Conservation (phyloP, 768 basidiomycete genomes). For the Exsudoporus frostii region DNA sequence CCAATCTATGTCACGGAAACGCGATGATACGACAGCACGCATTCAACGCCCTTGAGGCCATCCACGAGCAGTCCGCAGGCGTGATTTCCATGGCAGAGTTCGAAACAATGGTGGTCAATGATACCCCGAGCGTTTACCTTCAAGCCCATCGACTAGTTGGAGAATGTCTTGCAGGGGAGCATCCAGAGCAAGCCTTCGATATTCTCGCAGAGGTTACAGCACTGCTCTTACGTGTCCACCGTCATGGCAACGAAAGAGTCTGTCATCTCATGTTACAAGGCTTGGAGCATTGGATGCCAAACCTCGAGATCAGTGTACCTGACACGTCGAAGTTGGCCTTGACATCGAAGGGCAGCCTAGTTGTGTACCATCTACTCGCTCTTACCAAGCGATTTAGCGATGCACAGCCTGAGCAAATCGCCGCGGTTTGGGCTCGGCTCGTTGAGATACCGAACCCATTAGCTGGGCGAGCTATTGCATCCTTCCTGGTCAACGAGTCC, state of each 20-base stretch:
- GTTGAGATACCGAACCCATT: slow-evolving; percentile 67
- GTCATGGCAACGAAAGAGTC: slow-evolving; percentile 45
- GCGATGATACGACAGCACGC: slow-evolving; percentile 66
- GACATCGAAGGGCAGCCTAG: slow-evolving; percentile 50
- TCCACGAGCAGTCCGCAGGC: slow-evolving; percentile 67
- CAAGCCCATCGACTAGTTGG: slow-evolving; percentile 77
- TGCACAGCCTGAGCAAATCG: slow-evolving; percentile 75
- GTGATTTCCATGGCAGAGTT: slow-evolving; percentile 67
- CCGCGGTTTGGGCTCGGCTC: slow-evolving; percentile 74
- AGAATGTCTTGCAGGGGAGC: slow-evolving; percentile 75
- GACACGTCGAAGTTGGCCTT: slow-evolving; percentile 36
- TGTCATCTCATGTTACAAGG: slow-evolving; percentile 69
- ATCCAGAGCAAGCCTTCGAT: slow-evolving; percentile 57
- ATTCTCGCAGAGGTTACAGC: slow-evolving; percentile 70
- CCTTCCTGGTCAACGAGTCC: slow-evolving; percentile 85
- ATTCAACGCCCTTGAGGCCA: slow-evolving; percentile 70
- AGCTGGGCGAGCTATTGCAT: slow-evolving; percentile 76
- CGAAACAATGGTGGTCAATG: slow-evolving; percentile 69
- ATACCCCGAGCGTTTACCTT: slow-evolving; percentile 72
- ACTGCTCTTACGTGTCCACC: slow-evolving; percentile 65
- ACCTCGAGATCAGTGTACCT: slow-evolving; percentile 54
- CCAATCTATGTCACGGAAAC: slow-evolving; percentile 78
- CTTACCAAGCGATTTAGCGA: slow-evolving; percentile 74
- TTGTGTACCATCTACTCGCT: slow-evolving; percentile 79
- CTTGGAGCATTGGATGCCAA: slow-evolving; percentile 80